These are phyloP conservation scores for Diaporthe eres DNA, from an alignment of 2,329 filamentous ascomycete genomes.

Conservation along the genomic window DNA sequence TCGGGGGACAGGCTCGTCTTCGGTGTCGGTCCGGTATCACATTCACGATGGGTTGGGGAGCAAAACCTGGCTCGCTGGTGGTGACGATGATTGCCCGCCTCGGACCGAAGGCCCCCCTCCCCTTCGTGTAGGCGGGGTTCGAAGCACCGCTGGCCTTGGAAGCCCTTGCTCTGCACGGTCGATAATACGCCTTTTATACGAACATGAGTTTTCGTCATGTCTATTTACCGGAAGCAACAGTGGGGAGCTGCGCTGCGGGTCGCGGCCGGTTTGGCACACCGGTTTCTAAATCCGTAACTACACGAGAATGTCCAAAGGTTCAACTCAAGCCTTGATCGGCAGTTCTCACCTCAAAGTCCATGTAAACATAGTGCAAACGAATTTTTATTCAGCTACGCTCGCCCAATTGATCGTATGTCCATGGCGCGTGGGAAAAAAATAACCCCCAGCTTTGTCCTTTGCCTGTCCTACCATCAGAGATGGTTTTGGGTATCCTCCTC, in stretches of 20 bases:
- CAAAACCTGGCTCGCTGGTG: constrained; percentile 13
- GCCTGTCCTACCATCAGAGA: constrained; percentile 15
- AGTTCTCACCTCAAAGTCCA: background rate
- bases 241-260: constrained; percentile 17
- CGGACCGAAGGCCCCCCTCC: constrained; percentile 1
- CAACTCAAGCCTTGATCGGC: background rate
- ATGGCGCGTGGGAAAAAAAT: constrained; percentile 8
- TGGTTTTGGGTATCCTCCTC: constrained; percentile 39
- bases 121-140: constrained; percentile 8
- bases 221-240: constrained; percentile 2
- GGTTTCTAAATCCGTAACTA: constrained; percentile 9
- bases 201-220: background rate
- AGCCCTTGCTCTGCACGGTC: background rate
- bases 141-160: constrained; percentile 15
- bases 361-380: background rate
- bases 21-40: constrained; percentile 29
- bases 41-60: constrained; percentile 14
- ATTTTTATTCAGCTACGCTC: constrained; percentile 17
- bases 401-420: constrained; percentile 25
- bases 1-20: constrained; percentile 10
- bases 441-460: background rate
- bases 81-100: constrained; percentile 15
- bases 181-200: background rate
- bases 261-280: constrained; percentile 19
- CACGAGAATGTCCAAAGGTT: background rate